phyloP scores from a whole-genome alignment of 768 basidiomycete species.

The Tephrocybe rancida region DNA sequence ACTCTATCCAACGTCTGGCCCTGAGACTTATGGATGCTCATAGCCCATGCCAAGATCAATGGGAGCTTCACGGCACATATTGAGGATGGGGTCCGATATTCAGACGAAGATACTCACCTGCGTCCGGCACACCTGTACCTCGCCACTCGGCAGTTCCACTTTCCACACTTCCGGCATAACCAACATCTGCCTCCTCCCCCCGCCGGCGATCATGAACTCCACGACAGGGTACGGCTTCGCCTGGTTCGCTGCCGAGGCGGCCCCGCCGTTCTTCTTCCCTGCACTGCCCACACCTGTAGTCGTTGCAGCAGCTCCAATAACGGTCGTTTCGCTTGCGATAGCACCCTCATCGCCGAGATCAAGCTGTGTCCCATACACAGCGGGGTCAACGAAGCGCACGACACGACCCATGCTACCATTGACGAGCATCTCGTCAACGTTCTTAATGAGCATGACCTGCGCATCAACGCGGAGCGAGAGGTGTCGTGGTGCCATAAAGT shows the following conservation, averaged over 20 bases:
- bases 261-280: conserved; percentile 26
- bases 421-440: conserved; percentile 86
- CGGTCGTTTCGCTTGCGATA: conserved; percentile 26
- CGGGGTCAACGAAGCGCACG: conserved; percentile 67
- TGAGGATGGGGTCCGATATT: not conserved
- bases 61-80: conserved; percentile 58
- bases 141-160: conserved; percentile 84
- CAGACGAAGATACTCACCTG: conserved; percentile 57
- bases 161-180: conserved; percentile 82
- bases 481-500: conserved; percentile 84
- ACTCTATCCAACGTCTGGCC: conserved; percentile 96
- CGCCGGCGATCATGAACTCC: conserved; percentile 70
- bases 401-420: conserved; percentile 95
- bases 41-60: conserved; percentile 92
- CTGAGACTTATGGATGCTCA: conserved; percentile 98
- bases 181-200: conserved; percentile 52
- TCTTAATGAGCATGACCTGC: conserved; percentile 97
- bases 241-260: conserved; percentile 13
- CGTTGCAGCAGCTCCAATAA: conserved; percentile 30
- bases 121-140: conserved; percentile 73
- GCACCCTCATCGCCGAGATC: conserved; percentile 31
- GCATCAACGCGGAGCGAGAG: conserved; percentile 78
- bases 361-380: conserved; percentile 42
- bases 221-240: conserved; percentile 64
- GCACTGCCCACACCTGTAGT: conserved; percentile 20